Evolutionary conservation across 1,139 yeast species (phyloP).

Genomic region (Zygotorulaspora mrakii): DNA sequence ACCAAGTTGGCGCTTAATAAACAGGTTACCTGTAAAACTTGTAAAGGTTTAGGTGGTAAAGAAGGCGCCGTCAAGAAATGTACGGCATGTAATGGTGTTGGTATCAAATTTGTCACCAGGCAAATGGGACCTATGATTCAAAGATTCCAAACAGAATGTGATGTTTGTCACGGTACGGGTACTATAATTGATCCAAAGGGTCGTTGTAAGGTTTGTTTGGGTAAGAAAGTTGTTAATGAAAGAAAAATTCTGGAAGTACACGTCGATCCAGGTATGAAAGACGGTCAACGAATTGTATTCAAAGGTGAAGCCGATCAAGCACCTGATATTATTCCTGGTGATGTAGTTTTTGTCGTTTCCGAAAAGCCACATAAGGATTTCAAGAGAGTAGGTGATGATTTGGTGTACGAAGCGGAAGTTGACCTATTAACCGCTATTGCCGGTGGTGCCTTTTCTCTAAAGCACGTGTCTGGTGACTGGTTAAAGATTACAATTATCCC

Average conservation of each 20-base stretch:
- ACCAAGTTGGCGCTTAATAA: conserved; percentile 92
- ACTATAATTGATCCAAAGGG: conserved; percentile 84
- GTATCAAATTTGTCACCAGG: conserved; percentile 88
- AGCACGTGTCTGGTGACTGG: conserved; percentile 86
- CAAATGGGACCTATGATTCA: conserved; percentile 99
- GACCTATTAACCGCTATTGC: conserved; percentile 93
- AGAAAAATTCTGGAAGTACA: conserved; percentile 92
- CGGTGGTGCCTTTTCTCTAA: conserved; percentile 86
- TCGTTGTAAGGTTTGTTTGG: conserved; percentile 82
- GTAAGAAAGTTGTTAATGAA: conserved; percentile 83
- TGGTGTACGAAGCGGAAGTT: conserved; percentile 78
- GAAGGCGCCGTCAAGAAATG: conserved; percentile 87
- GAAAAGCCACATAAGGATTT: conserved; percentile 56
- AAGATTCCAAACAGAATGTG: conserved; percentile 95
- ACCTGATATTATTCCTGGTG: conserved; percentile 94
- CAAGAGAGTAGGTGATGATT: conserved; percentile 62
- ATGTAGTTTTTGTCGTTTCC: conserved; percentile 85
- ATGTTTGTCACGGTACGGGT: conserved; percentile 88
- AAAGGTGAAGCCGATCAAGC: conserved; percentile 98
- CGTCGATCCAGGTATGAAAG: conserved; percentile 95
- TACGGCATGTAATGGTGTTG: conserved; percentile 82
- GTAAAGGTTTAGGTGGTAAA: conserved; percentile 97
- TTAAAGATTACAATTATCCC: conserved; percentile 78
- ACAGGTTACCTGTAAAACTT: conserved; percentile 79
- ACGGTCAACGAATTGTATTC: conserved; percentile 88